These are phyloP conservation scores for Serendipita sp. DNA, from an alignment of 768 basidiomycete genomes.

Conservation along the genomic window DNA sequence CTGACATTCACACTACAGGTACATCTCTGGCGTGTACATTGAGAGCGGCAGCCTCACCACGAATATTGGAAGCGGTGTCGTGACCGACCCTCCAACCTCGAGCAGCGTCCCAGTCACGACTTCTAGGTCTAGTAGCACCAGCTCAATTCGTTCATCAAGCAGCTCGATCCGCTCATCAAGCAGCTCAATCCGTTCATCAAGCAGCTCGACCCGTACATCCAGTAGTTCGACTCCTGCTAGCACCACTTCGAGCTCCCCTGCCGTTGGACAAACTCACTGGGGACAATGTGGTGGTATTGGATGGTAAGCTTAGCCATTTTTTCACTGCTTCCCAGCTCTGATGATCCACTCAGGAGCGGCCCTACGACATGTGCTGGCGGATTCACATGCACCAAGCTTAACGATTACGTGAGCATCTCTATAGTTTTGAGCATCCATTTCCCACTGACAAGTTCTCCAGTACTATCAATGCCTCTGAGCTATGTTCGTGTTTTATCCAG, in stretches of 20 bases:
- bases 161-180: slow-evolving; percentile 15
- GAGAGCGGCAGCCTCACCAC: slow-evolving; percentile 43
- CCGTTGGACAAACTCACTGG: slow-evolving; percentile 27
- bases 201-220: neutral
- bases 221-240: neutral
- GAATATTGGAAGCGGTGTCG: slow-evolving; percentile 24
- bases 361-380: neutral
- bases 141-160: slow-evolving; percentile 15
- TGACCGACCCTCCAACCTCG: slow-evolving; percentile 5
- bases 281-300: slow-evolving; percentile 36
- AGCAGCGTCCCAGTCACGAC: slow-evolving; percentile 8
- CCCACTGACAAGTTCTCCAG: neutral
- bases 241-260: slow-evolving; percentile 18
- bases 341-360: neutral
- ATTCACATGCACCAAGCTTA: neutral
- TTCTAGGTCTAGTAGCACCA: slow-evolving; percentile 6
- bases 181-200: slow-evolving; percentile 18
- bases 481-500: too few relatives aligned
- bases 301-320: neutral
- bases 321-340: neutral
- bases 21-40: slow-evolving; percentile 43
- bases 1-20: slow-evolving; percentile 12
- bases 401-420: neutral
- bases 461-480: neutral
- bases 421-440: neutral